Conservation (phyloP, 2,329 filamentous ascomycete genomes). For the Cercospora sesami region DNA sequence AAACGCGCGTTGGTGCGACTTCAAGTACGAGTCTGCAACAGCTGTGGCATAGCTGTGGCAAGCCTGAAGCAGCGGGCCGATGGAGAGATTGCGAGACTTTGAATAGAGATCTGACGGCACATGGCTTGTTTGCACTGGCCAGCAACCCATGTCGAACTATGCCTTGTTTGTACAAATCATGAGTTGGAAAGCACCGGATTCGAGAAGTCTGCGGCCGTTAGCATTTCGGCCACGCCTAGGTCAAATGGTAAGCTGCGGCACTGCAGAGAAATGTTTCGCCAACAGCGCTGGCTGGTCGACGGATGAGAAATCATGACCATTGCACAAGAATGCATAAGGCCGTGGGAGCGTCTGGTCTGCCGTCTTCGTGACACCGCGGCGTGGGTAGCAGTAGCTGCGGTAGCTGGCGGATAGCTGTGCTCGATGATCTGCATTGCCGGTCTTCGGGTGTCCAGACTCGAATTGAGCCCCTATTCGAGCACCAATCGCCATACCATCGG, state of each 20-base stretch:
- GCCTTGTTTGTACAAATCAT: background rate
- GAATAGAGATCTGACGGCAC: background rate
- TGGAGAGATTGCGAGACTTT: background rate
- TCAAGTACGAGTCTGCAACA: background rate
- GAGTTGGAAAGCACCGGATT: background rate
- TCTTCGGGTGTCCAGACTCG: background rate
- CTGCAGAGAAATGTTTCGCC: background rate
- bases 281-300: background rate
- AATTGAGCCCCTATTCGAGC: background rate
- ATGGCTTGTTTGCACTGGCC: background rate
- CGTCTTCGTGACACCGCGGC: background rate
- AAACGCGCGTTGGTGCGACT: background rate
- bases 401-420: background rate
- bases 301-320: background rate
- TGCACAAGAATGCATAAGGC: background rate
- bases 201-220: background rate
- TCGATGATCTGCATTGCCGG: background rate
- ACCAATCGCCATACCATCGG: background rate
- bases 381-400: background rate
- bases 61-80: background rate
- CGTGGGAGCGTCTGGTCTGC: background rate
- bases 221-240: background rate
- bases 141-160: background rate
- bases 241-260: background rate
- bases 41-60: background rate